Conservation (phyloP, 116 monocot species). For the Zostera marina region DNA sequence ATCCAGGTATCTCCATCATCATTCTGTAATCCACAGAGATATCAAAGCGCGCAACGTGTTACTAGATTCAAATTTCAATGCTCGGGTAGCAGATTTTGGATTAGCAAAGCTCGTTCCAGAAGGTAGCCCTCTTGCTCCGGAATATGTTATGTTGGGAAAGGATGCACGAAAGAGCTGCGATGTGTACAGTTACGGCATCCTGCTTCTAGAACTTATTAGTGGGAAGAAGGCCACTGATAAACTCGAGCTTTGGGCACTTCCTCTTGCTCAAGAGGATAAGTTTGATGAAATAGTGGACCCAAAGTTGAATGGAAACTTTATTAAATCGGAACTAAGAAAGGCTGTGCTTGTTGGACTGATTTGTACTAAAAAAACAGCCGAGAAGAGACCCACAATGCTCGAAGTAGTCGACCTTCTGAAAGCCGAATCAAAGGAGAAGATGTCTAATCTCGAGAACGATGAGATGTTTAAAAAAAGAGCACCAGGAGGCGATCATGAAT, state of each 20-base stretch:
- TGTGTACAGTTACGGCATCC: conserved; percentile 60
- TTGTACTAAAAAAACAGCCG: conserved; percentile 28
- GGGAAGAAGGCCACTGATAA: conserved; percentile 38
- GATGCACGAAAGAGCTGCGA: conserved; percentile 49
- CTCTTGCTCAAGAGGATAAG: conserved; percentile 26
- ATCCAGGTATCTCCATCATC: conserved; percentile 48
- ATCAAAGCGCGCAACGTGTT: conserved; percentile 58
- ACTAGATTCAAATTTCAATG: conserved; percentile 40
- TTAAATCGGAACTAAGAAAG: conserved; percentile 29
- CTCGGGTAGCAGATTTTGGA: conserved; percentile 51
- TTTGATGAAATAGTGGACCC: conserved; percentile 43
- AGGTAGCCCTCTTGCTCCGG: conserved; percentile 54
- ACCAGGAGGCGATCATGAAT: not conserved
- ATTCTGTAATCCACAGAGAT: conserved; percentile 57
- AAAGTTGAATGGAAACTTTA: conserved; percentile 22
- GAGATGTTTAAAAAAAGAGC: conserved; percentile 24
- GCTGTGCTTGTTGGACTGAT: conserved; percentile 35
- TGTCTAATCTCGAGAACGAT: conserved; percentile 28
- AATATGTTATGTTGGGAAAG: conserved; percentile 44
- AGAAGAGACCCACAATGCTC: conserved; percentile 42
- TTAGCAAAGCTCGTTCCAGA: conserved; percentile 60
- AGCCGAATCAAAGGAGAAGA: conserved; percentile 27
- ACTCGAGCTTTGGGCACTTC: conserved; percentile 39
- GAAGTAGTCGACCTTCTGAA: conserved; percentile 39
- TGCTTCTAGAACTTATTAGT: conserved; percentile 44